phyloP scores from a whole-genome alignment of 768 basidiomycete species.

The Lyophyllum atratum region DNA sequence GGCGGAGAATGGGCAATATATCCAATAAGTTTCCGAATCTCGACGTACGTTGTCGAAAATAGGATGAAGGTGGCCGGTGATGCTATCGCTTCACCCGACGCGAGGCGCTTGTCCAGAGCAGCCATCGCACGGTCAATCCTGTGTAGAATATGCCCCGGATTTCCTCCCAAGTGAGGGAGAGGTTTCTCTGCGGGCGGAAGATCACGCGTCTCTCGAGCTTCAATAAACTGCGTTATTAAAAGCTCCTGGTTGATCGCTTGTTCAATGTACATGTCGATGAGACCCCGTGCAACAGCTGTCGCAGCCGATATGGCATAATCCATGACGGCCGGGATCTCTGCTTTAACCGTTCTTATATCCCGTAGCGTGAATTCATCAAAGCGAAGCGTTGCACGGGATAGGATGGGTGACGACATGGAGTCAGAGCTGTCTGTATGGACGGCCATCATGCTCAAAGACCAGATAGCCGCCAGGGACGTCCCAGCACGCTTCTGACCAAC shows the following conservation, averaged over 20 bases:
- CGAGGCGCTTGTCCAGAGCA: background rate
- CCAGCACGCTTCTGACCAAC: constrained; percentile 31
- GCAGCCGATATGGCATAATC: constrained; percentile 30
- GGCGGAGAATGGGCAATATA: constrained; percentile 16
- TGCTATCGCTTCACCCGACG: constrained; percentile 3
- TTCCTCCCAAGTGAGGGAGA: background rate
- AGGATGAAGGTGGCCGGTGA: constrained; percentile 3
- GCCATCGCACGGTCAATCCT: background rate
- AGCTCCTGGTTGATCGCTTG: constrained; percentile 22
- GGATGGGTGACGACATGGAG: constrained; percentile 8
- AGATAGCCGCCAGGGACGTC: constrained; percentile 39
- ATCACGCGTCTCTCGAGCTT: constrained; percentile 7
- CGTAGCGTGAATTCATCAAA: constrained; percentile 38
- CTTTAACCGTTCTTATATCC: constrained; percentile 23
- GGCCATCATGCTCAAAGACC: constrained; percentile 44
- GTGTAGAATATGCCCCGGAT: background rate
- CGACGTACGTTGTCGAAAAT: background rate
- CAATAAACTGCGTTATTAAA: constrained; percentile 19
- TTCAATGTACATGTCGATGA: constrained; percentile 36
- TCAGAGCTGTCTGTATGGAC: constrained; percentile 24
- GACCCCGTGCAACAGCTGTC: constrained; percentile 30
- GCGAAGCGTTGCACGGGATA: constrained; percentile 21
- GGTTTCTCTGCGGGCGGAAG: background rate
- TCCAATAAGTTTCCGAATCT: constrained; percentile 20
- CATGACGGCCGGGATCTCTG: constrained; percentile 24